Evolutionary conservation across 352 stramenopile genomes (phyloP).

Genomic region (Globisporangium emineosum): DNA sequence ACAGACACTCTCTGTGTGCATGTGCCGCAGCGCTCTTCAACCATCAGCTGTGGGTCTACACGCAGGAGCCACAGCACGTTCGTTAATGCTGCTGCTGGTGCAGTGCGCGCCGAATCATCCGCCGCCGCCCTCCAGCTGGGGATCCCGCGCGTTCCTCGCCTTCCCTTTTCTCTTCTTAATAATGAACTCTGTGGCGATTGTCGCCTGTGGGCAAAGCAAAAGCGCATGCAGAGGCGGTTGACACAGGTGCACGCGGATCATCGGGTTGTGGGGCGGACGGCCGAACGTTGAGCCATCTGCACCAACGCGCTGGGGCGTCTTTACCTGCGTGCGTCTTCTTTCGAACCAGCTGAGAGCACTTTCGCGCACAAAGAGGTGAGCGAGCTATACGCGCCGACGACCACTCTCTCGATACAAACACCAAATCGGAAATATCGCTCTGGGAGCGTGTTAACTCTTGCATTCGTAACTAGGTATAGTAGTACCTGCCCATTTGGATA

Average conservation of each 20-base stretch:
- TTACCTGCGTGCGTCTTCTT: slow-evolving; percentile 8
- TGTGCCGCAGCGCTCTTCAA: neutral
- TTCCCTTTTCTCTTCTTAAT: neutral
- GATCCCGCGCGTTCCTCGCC: slow-evolving; percentile 5
- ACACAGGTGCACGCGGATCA: slow-evolving; percentile 1
- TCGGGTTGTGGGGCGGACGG: slow-evolving; percentile 1
- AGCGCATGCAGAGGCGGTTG: neutral
- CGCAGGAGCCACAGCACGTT: neutral
- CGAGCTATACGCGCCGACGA: neutral
- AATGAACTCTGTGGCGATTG: neutral
- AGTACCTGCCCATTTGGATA: too few species aligned
- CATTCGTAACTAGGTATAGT: too few species aligned
- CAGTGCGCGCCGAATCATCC: neutral
- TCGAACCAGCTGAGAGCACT: slow-evolving; percentile 4
- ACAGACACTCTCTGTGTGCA: neutral
- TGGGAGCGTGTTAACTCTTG: too few species aligned
- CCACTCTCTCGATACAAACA: neutral
- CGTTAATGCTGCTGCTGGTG: neutral
- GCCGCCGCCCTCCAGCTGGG: neutral
- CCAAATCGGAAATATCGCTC: neutral
- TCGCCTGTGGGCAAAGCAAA: neutral
- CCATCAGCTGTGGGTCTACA: neutral
- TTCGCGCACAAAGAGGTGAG: neutral
- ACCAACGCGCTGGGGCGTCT: neutral
- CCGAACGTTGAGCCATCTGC: slow-evolving; percentile 13